Base-by-base conservation (phyloP, 805 yeast genomes). In the Metschnikowia lunata region DNA sequence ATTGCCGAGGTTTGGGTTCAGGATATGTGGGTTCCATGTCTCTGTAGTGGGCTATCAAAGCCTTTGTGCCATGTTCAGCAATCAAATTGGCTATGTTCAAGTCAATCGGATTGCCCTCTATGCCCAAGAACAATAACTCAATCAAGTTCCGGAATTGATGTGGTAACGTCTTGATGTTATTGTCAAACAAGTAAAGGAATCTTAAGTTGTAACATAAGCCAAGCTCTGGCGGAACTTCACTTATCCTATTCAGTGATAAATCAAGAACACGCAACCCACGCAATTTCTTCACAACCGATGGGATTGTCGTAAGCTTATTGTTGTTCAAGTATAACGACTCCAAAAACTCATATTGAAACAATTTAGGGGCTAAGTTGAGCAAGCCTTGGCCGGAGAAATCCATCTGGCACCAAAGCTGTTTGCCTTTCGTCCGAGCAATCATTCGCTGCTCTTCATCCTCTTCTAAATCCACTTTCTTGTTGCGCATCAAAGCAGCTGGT, bases 331-430 rank as follows among this genome's bases (percentile, higher is more conserved):
- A 93, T 43, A 93, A 71, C 49, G 91, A 83, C 59, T 91, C 93
- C 57, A 93, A 75, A 56, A 93, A 93, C 48, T 78, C 76, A 64
- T 89, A 93, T 37, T 81, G 79, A 72, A 88, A 88, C 37, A 93
- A 65, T 55, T 82, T 81, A 15, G 84, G 78, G n/a, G 88, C 78
- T 28, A 91, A 53, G 45, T 79, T 76, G 49, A 79, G 71, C 41
- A 93, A 72, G 30, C 91, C 87, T 64, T 93, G 95, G 47, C 97
- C 97, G 51, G 95, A 82, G 52, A 91, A 71, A 67, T 93, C 99
- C 52, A 93, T 71, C 6, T 90, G 91, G 42, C 95, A 85, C 99
- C 99, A 93, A 59, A 86, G 76, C 67, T 90, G 97, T 47, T 82
- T 83, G 31, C 85, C 80, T 58, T 74, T 72, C 26, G 79, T 76